These are phyloP conservation scores for Nakazawaea sp. DNA, from an alignment of 805 yeast species.

Conservation along the genomic window DNA sequence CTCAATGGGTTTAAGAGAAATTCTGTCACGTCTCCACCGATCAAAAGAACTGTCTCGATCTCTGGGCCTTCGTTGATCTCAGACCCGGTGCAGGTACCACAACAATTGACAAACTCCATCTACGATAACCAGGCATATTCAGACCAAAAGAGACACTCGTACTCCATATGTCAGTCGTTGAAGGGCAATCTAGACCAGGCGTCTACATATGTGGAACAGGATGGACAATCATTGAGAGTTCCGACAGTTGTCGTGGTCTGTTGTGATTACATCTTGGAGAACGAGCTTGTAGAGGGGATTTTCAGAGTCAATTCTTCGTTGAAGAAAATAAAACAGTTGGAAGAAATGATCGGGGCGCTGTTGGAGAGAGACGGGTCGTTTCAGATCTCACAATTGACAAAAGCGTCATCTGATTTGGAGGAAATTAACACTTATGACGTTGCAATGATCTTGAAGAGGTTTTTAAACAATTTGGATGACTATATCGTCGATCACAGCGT, in stretches of 20 bases:
- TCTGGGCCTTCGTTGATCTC: constrained; percentile 2
- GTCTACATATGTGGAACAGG: not conserved
- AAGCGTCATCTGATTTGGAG: constrained; percentile 15
- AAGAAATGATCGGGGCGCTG: constrained; percentile 16
- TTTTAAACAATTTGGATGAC: constrained; percentile 23
- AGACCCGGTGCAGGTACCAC: not conserved
- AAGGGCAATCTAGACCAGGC: not conserved
- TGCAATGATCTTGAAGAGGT: constrained; percentile 29
- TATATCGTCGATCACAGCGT: constrained; percentile 20
- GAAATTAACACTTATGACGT: constrained; percentile 24
- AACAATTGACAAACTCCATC: not conserved
- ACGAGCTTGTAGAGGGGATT: constrained; percentile 25
- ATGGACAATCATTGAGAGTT: constrained; percentile 12
- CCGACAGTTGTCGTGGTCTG: constrained; percentile 26
- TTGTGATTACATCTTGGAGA: constrained; percentile 19
- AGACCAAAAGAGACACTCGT: constrained; percentile 2
- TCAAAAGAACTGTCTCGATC: not conserved
- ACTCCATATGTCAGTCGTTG: constrained; percentile 6
- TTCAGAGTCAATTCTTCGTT: constrained; percentile 29
- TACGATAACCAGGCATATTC: constrained; percentile 3
- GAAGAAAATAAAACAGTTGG: constrained; percentile 24
- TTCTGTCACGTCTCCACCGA: not conserved
- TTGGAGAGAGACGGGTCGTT: constrained; percentile 1
- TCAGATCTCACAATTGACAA: constrained; percentile 13
- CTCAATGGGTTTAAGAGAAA: not conserved